These are phyloP conservation scores for Astrothelium macrocarpum DNA, from an alignment of 495 filamentous ascomycete species.

Conservation along the genomic window DNA sequence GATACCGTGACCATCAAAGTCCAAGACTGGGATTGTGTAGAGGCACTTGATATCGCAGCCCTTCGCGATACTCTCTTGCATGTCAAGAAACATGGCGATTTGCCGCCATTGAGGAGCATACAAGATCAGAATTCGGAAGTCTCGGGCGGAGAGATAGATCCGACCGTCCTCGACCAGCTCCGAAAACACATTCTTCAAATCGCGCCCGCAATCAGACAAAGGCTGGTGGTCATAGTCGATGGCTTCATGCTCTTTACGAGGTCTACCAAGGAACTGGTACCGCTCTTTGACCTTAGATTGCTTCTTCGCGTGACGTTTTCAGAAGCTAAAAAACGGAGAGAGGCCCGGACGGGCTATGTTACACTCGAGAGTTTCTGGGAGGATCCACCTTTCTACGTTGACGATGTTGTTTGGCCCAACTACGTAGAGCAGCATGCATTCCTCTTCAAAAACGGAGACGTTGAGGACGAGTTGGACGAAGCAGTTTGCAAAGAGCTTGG, in stretches of 20 bases:
- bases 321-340: constrained; percentile 55
- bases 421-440: constrained; percentile 71
- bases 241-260: constrained; percentile 70
- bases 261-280: constrained; percentile 35
- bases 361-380: constrained; percentile 84
- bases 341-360: constrained; percentile 72
- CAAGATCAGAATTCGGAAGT: constrained; percentile 65
- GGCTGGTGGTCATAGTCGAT: constrained; percentile 44
- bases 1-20: constrained; percentile 41
- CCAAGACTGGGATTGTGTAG: constrained; percentile 80
- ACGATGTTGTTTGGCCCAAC: constrained; percentile 89
- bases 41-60: constrained; percentile 56
- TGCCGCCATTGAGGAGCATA: constrained; percentile 54
- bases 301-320: constrained; percentile 58
- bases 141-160: constrained; percentile 36
- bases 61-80: constrained; percentile 52
- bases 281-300: constrained; percentile 59
- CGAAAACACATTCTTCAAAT: constrained; percentile 29
- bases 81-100: constrained; percentile 58
- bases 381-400: constrained; percentile 89
- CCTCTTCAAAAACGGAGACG: constrained; percentile 59
- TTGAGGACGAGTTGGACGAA: constrained; percentile 43
- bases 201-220: constrained; percentile 26
- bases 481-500: constrained; percentile 35
- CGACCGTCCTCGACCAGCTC: constrained; percentile 16